These are phyloP conservation scores for Coccinonectria pachysandricola DNA, from an alignment of 2,329 filamentous ascomycete genomes.

Conservation along the genomic window DNA sequence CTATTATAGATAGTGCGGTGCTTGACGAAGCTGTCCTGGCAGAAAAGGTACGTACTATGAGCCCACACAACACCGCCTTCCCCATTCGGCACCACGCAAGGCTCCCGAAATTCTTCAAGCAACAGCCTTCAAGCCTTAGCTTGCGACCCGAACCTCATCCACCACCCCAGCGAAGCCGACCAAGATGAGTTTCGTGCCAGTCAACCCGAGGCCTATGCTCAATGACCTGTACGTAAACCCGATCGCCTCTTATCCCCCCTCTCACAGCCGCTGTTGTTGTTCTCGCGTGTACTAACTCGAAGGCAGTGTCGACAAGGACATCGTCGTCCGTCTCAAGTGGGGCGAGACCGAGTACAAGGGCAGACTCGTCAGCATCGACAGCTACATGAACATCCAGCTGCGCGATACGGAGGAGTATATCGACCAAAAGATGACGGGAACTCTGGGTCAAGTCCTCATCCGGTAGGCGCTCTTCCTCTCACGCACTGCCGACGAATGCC, in stretches of 20 bases:
- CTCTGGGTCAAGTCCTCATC: conserved; percentile 84
- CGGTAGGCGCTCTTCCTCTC: conserved; percentile 41
- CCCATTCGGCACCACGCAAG: too few relatives aligned
- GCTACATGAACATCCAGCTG: conserved; percentile 98
- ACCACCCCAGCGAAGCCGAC: conserved; percentile 6
- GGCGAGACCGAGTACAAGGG: conserved; percentile 96
- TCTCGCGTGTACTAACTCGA: not conserved
- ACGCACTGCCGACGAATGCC: not conserved
- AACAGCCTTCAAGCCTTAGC: too few relatives aligned
- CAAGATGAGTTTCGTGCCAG: conserved; percentile 60
- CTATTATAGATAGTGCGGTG: too few relatives aligned
- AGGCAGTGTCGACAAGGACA: conserved; percentile 64
- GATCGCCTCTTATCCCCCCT: too few relatives aligned
- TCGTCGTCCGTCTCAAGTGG: conserved; percentile 94
- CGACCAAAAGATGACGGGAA: conserved; percentile 73
- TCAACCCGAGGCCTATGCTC: conserved; percentile 95
- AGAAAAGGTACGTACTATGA: too few relatives aligned
- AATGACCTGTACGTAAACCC: conserved; percentile 64
- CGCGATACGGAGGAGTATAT: conserved; percentile 87
- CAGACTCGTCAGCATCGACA: conserved; percentile 82
- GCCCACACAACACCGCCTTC: too few relatives aligned
- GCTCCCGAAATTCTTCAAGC: too few relatives aligned
- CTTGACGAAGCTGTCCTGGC: too few relatives aligned
- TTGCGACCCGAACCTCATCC: too few relatives aligned
- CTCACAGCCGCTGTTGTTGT: too few relatives aligned